A percentile compares a stretch with the other conserved stretches of the same genome.
These are phyloP conservation scores for Irineochytrium annulatum DNA, from an alignment of 192 early-diverging fungal species.

Conservation along the genomic window DNA sequence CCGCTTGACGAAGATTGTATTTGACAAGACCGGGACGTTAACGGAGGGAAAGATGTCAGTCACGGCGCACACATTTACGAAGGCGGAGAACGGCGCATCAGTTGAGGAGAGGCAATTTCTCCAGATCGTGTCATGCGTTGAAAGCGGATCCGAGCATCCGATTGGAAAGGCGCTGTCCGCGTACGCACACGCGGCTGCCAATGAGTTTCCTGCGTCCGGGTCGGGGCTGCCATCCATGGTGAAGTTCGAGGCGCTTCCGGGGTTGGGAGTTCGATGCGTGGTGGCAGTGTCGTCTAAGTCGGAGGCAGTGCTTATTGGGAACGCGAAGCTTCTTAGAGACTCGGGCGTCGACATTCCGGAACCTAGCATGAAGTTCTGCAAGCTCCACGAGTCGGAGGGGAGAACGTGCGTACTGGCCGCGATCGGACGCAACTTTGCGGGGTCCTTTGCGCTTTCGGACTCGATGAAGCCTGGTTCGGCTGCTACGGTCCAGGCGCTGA, in stretches of 20 bases:
- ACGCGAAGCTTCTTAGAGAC: constrained; percentile 57
- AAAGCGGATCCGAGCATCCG: constrained; percentile 84
- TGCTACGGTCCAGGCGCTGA: constrained; percentile 64
- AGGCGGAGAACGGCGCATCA: constrained; percentile 6
- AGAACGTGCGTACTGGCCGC: constrained; percentile 79
- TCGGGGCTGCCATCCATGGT: constrained; percentile 55
- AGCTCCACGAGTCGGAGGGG: constrained; percentile 60
- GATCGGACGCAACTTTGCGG: constrained; percentile 44
- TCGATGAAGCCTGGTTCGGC: constrained; percentile 74
- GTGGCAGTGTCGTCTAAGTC: constrained; percentile 19
- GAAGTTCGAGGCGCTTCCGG: constrained; percentile 66
- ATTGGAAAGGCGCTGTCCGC: constrained; percentile 53
- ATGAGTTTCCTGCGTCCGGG: not conserved
- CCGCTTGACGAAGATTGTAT: constrained; percentile 79
- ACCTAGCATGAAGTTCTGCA: constrained; percentile 28
- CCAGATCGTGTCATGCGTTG: constrained; percentile 70
- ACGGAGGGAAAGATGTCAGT: constrained; percentile 63
- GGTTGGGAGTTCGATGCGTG: constrained; percentile 62
- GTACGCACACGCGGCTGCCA: constrained; percentile 22
- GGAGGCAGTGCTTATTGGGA: constrained; percentile 66
- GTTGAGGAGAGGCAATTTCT: constrained; percentile 42
- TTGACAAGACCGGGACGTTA: constrained; percentile 98
- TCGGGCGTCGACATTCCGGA: constrained; percentile 44
- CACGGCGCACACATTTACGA: not conserved
- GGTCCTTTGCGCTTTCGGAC: constrained; percentile 70